A percentile compares a stretch with the other conserved stretches of the same genome.
phyloP scores from a whole-genome alignment of 495 filamentous ascomycete species.

The Cercophora samala region DNA sequence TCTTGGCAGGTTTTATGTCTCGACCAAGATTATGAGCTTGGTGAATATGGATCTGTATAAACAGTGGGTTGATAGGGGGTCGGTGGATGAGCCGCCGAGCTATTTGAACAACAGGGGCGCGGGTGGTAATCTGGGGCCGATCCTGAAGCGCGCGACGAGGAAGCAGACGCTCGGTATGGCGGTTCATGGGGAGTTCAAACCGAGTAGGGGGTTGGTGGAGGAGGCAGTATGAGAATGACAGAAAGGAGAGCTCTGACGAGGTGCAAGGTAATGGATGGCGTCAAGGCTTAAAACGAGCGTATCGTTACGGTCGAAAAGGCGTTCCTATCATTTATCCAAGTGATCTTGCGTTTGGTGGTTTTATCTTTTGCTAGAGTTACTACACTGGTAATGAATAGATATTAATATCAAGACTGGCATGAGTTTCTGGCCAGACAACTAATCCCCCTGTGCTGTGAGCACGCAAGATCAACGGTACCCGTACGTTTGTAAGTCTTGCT shows the following conservation, averaged over 20 bases:
- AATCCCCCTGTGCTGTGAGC: no score
- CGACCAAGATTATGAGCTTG: conserved; percentile 34
- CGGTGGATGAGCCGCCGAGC: conserved; percentile 34
- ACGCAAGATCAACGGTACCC: no score
- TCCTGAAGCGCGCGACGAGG: conserved; percentile 15
- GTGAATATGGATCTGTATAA: conserved; percentile 30
- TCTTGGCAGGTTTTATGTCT: conserved; percentile 46
- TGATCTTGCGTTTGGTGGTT: not conserved
- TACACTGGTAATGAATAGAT: not conserved
- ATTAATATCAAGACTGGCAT: not conserved
- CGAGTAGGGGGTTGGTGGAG: conserved; percentile 30
- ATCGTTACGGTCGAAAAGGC: not conserved
- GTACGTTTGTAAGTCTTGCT: no score
- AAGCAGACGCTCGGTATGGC: conserved; percentile 24
- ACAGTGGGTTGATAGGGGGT: conserved; percentile 23
- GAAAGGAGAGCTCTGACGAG: not conserved
- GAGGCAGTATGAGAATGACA: not conserved
- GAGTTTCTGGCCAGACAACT: no score
- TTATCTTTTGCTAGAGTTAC: not conserved
- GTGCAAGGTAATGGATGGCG: not conserved
- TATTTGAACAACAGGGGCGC: conserved; percentile 43
- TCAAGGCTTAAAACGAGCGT: not conserved
- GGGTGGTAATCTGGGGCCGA: conserved; percentile 19
- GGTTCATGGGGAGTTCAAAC: conserved; percentile 19
- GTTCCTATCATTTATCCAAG: not conserved